phyloP scores from a whole-genome alignment of 139 green algal species.

The Volvox africanus region DNA sequence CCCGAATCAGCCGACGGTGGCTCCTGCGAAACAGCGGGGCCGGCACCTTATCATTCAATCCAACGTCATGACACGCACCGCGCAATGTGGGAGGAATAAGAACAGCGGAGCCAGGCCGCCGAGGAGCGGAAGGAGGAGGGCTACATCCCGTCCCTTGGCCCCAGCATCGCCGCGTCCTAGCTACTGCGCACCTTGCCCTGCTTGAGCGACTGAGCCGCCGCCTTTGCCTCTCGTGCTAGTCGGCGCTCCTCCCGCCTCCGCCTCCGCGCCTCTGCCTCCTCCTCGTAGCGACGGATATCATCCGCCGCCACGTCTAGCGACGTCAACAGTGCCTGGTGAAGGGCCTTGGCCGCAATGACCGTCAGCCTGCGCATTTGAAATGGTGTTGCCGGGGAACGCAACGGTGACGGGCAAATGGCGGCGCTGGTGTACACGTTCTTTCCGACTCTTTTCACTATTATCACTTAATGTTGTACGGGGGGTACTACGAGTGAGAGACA shows the following conservation, averaged over 20 bases:
- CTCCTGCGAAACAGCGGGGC: not conserved
- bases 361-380: conserved; percentile 27
- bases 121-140: no score
- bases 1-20: conserved; percentile 1
- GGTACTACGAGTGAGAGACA: no score
- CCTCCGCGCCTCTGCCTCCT: conserved; percentile 15
- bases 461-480: no score
- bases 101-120: no score
- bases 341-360: conserved; percentile 46
- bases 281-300: conserved; percentile 6
- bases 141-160: no score
- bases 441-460: no score
- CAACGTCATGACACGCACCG: no score
- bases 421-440: no score
- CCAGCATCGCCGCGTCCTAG: no score
- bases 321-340: conserved; percentile 44
- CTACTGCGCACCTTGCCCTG: not conserved
- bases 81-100: no score
- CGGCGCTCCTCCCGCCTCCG: conserved; percentile 14
- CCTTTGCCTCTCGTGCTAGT: not conserved
- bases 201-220: conserved; percentile 14
- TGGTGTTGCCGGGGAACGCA: not conserved
- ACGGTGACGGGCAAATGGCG: not conserved
- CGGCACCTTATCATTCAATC: no score
- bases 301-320: conserved; percentile 30